Evolutionary conservation across 495 filamentous ascomycete genomes (phyloP).

Genomic region (Hypoxylon subgilvum): DNA sequence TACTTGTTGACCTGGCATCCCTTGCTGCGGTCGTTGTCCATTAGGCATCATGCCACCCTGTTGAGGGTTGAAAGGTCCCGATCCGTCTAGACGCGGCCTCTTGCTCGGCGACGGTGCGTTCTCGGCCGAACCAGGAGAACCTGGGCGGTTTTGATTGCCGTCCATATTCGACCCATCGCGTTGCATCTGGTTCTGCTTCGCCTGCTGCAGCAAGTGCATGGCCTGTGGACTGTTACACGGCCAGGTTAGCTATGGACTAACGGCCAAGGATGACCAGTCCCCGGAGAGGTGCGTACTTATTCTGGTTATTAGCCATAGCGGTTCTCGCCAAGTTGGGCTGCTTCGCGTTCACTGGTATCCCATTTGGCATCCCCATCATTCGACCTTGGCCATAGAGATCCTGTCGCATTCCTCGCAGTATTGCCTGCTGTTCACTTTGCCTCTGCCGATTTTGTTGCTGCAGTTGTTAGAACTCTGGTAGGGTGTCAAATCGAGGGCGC

Average conservation of each 20-base stretch:
- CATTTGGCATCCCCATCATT: constrained; percentile 63
- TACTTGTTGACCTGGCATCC: constrained; percentile 75
- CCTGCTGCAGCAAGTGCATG: constrained; percentile 71
- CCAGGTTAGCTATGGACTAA: constrained; percentile 31
- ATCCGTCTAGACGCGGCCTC: constrained; percentile 80
- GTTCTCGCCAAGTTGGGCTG: constrained; percentile 67
- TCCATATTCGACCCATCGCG: constrained; percentile 86
- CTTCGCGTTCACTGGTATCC: constrained; percentile 52
- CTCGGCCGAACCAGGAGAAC: constrained; percentile 80
- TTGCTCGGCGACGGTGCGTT: constrained; percentile 94
- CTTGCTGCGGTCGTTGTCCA: constrained; percentile 73
- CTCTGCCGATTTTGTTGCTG: constrained; percentile 71
- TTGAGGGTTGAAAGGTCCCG: constrained; percentile 67
- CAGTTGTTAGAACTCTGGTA: constrained; percentile 1
- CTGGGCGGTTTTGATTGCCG: constrained; percentile 77
- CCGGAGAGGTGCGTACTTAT: constrained; percentile 60
- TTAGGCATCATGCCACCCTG: constrained; percentile 77
- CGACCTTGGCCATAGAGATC: constrained; percentile 56
- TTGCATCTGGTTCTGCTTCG: constrained; percentile 75
- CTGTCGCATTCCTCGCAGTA: constrained; percentile 71
- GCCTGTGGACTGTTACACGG: constrained; percentile 61
- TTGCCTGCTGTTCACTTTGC: constrained; percentile 69
- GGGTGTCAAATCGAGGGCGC: background rate
- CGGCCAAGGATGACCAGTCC: background rate
- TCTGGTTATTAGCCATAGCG: constrained; percentile 79